phyloP scores from a whole-genome alignment of 768 basidiomycete species.

The Xerocomus brunneocitrinus region DNA sequence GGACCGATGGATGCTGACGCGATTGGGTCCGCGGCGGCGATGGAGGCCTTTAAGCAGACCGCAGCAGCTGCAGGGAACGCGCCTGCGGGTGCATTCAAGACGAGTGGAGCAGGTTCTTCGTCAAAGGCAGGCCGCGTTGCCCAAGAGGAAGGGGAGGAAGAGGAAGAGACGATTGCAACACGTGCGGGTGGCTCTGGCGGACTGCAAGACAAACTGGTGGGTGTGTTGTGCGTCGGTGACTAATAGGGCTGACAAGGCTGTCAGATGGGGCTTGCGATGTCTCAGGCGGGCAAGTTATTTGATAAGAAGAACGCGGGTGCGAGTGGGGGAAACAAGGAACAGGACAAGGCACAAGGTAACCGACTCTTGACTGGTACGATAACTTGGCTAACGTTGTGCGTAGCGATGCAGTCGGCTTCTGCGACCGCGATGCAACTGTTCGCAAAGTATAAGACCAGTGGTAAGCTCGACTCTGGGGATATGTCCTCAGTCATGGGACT shows the following conservation, averaged over 20 bases:
- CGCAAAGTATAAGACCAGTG: conserved; percentile 20
- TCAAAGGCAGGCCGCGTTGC: conserved; percentile 1
- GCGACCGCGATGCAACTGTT: conserved; percentile 29
- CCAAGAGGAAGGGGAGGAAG: background rate
- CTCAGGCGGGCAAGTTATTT: conserved; percentile 30
- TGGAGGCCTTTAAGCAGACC: conserved; percentile 30
- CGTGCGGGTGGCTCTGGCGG: conserved; percentile 14
- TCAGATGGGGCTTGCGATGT: conserved; percentile 30
- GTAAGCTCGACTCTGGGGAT: conserved; percentile 27
- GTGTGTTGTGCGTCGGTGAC: background rate
- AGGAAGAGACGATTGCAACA: conserved; percentile 3
- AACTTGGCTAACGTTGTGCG: background rate
- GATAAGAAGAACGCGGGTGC: conserved; percentile 29
- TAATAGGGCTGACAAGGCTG: background rate
- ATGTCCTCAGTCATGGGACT: conserved; percentile 25
- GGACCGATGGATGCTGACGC: conserved; percentile 25
- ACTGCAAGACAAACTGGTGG: conserved; percentile 28
- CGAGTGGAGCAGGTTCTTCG: background rate
- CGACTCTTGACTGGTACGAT: background rate
- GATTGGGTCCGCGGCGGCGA: conserved; percentile 29
- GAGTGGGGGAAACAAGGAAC: conserved; percentile 5
- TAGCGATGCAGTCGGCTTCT: conserved; percentile 32
- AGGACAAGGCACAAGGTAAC: conserved; percentile 28
- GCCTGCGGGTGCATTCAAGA: conserved; percentile 18
- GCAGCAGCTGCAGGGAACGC: conserved; percentile 8